These are phyloP conservation scores for Favolaschia claudopus DNA, from an alignment of 768 basidiomycete genomes.

Conservation along the genomic window DNA sequence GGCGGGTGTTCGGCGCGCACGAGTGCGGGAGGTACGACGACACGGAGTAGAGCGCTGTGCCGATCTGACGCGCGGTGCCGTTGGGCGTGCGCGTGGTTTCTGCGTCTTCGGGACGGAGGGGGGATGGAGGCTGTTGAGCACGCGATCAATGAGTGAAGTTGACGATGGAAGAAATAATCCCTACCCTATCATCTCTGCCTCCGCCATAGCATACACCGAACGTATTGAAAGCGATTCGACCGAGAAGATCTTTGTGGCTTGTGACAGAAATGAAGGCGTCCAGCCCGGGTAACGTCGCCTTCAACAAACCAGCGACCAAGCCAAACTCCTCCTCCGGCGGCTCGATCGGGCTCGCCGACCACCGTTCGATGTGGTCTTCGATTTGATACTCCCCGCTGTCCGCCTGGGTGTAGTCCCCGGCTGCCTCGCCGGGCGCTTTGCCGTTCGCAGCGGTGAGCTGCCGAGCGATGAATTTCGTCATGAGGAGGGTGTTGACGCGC, in stretches of 20 bases:
- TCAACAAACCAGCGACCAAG: constrained; percentile 61
- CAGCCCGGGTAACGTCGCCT: constrained; percentile 71
- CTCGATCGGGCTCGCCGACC: constrained; percentile 69
- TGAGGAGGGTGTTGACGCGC: constrained; percentile 59
- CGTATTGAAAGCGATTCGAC: constrained; percentile 80
- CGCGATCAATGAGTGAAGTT: neutral
- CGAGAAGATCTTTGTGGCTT: constrained; percentile 63
- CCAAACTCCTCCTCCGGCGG: constrained; percentile 56
- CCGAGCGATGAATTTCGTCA: constrained; percentile 75
- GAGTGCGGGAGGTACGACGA: constrained; percentile 84
- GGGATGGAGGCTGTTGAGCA: constrained; percentile 55
- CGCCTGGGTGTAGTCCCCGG: constrained; percentile 54
- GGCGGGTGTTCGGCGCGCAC: constrained; percentile 71
- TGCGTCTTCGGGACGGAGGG: constrained; percentile 68
- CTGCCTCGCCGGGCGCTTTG: constrained; percentile 52
- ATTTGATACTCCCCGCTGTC: constrained; percentile 65
- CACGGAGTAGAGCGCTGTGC: constrained; percentile 76
- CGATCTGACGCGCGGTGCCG: constrained; percentile 79
- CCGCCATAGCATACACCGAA: constrained; percentile 74
- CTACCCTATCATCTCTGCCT: constrained; percentile 77
- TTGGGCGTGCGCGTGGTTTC: constrained; percentile 81
- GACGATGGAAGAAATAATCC: constrained; percentile 20
- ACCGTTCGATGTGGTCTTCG: constrained; percentile 79
- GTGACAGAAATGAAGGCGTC: constrained; percentile 76
- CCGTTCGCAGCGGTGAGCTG: constrained; percentile 71